Evolutionary conservation across 306 rosid genomes (phyloP), one percentile per base, ranked within the genome.

Genomic region (Geum urbanum): DNA sequence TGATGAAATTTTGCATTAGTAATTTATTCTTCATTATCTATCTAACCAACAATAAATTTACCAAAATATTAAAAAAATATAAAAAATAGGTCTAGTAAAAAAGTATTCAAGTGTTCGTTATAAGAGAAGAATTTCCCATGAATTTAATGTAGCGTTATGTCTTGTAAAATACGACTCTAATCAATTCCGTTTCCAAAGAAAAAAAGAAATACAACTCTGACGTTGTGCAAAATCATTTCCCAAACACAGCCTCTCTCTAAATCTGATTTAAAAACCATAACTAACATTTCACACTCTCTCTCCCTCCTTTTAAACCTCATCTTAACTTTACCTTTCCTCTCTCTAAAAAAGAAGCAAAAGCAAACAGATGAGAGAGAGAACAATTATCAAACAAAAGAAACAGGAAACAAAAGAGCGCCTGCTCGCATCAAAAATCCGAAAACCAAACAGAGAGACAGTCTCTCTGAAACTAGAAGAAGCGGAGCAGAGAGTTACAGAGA

Each of bases 281-380:
- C 2, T 9, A n/a, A 35, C 63, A 7, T 40, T 69, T 27, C 51
- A 11, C 18, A 44, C n/a, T 6, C 44, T 57, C 60, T 70, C 72
- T 77, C 32, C 27, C 52, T 47, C 32, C 78, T 82, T 84, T 72
- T 54, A 86, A 86, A 72, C 80, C 81, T 53, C 58, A 40, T 61
- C 13, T 15, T 1, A 12, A 43, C 48, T 66, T 54, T 32, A 19
- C 73, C 72, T 13, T 60, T 40, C 66, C 24, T 49, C 53, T 49
- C 53, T 49, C 53, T 11, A 47, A 12, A 11, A 10, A 10, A 15
- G 4, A 15, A 6, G 10, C 3, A 72, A 4, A 60, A 62, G 44
- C n/a, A 32, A 32, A 51, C 79, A 15, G 41, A 49, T 61, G 44
- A 14, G 50, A 70, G 51, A n/a, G n/a, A 52, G 58, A 68, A 40